Evolutionary conservation across 139 green algal genomes (phyloP).

Genomic region (Volvox reticuliferus): DNA sequence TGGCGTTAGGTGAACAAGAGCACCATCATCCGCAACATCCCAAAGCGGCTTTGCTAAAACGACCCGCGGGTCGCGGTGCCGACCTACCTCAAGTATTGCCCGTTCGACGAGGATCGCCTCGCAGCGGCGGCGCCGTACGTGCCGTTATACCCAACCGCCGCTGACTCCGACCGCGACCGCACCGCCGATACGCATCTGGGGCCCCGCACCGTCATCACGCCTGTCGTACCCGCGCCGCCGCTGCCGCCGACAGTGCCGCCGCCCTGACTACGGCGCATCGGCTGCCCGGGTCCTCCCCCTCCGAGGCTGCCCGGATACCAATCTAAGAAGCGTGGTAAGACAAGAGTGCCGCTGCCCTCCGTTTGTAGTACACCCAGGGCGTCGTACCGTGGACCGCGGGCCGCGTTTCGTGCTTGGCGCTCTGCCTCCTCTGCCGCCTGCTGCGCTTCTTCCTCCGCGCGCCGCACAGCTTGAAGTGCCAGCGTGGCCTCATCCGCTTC

Average conservation of each 20-base stretch:
- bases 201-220: too few relatives aligned
- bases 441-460: background rate
- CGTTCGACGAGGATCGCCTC: too few relatives aligned
- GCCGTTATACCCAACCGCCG: background rate
- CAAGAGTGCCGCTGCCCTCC: background rate
- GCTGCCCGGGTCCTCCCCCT: too few relatives aligned
- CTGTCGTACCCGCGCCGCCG: background rate
- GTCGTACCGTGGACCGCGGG: constrained; percentile 2
- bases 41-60: too few relatives aligned
- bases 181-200: background rate
- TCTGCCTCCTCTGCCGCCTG: background rate
- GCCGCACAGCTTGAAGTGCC: background rate
- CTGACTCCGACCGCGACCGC: background rate
- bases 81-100: too few relatives aligned
- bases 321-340: constrained; percentile 18
- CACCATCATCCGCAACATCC: too few relatives aligned
- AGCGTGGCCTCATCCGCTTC: background rate
- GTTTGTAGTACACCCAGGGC: background rate
- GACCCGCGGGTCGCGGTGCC: too few relatives aligned
- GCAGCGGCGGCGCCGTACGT: background rate
- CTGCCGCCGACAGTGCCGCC: background rate
- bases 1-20: too few relatives aligned
- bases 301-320: constrained; percentile 27
- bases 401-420: background rate
- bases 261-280: background rate